Evolutionary conservation across 2,329 filamentous ascomycete species (phyloP), one percentile per base, ranked within the genome.

Genomic region (Pseudogymnoascus sp.): DNA sequence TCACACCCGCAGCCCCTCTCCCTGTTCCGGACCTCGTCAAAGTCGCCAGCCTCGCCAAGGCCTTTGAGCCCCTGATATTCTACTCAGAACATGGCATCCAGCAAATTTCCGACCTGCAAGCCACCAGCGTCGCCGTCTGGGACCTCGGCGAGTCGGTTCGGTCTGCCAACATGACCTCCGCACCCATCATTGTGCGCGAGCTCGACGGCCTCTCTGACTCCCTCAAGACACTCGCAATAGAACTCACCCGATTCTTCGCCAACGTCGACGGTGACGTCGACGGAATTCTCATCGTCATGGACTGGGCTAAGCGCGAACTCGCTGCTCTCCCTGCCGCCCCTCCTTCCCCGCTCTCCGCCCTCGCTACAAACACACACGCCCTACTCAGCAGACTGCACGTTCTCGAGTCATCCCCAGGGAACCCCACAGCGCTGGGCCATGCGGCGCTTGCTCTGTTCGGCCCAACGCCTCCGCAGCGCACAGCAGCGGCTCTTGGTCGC

Each of bases 241-340:
- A 96, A 72, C 82, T 97, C 66, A 96, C 90, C 6, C 87, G 87
- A 69, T 97, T 97, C 77, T 96, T 97, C 72, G 89, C 91, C 59
- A 90, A 92, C 66, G 91, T 97, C 11, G 91, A 97, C 68, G 90
- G 91, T 25, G 93, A 97, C 70, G 89, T 97, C 67, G 93, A 97
- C 71, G 87, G 88, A 63, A 96, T 97, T 66, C 81, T 97, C 35
- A 88, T 94, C 63, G 91, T 95, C 59, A 97, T 97, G 91, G 91
- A 96, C 71, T 97, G 93, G 93, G 90, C 91, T 12, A 88, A 88
- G 70, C 86, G 91, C 65, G 91, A 97, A 73, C 83, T 97, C 12
- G 80, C 85, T 63, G 85, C 86, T 50, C 77, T 94, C 61, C 82
- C 85, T 64, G 78, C 79, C 20, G 76, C 81, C 18, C 83, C 85